Conservation (phyloP, 2,329 filamentous ascomycete genomes). For the Fragosphaeria purpurea region DNA sequence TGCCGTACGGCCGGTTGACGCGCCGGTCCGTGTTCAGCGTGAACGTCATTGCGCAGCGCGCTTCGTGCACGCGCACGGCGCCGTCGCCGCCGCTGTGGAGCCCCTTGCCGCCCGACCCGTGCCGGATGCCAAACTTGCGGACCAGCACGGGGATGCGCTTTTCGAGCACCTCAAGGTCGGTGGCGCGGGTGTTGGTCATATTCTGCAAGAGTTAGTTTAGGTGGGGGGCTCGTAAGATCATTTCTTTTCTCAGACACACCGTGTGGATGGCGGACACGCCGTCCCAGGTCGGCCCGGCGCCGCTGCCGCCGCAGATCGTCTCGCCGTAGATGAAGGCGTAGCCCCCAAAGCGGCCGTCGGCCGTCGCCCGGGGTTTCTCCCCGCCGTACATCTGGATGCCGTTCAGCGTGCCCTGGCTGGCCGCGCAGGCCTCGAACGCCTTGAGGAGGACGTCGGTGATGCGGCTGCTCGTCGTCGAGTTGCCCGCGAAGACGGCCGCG, state of each 20-base stretch:
- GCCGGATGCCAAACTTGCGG: conserved; percentile 55
- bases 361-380: conserved; percentile 6
- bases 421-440: conserved; percentile 50
- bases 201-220: conserved; percentile 28
- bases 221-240: neutral
- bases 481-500: conserved; percentile 72
- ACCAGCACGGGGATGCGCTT: conserved; percentile 63
- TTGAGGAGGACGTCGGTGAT: conserved; percentile 49
- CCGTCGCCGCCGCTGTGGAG: conserved; percentile 62
- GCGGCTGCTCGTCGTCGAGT: conserved; percentile 57
- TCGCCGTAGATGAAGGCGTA: conserved; percentile 22
- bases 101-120: conserved; percentile 53
- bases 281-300: conserved; percentile 15
- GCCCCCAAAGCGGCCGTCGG: conserved; percentile 16
- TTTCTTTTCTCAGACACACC: too few relatives aligned
- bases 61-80: too few relatives aligned
- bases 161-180: conserved; percentile 70
- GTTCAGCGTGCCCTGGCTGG: conserved; percentile 21
- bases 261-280: too few relatives aligned
- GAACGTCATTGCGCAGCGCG: too few relatives aligned
- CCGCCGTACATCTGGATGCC: conserved; percentile 22
- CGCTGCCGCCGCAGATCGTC: conserved; percentile 21
- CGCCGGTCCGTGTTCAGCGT: too few relatives aligned
- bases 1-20: too few relatives aligned
- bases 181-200: conserved; percentile 80